Evolutionary conservation across 805 yeast species (phyloP).

Genomic region (Limtongia smithiae): DNA sequence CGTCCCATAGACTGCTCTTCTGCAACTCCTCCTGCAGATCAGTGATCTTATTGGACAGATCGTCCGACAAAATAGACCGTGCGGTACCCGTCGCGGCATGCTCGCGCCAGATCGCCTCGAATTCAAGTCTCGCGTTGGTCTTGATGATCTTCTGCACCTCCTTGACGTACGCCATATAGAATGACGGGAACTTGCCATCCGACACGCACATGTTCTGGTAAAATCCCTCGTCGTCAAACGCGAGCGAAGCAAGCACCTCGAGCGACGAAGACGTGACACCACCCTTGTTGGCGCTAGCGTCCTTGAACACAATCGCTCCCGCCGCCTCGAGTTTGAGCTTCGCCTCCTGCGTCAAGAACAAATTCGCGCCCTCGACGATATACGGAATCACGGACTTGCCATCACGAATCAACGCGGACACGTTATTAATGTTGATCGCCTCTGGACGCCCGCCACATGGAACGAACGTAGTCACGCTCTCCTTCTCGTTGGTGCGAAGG

Average conservation of each 20-base stretch:
- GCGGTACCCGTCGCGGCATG: constrained; percentile 62
- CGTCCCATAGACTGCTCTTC: constrained; percentile 79
- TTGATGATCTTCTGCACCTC: constrained; percentile 76
- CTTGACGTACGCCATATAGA: constrained; percentile 78
- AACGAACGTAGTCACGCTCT: constrained; percentile 76
- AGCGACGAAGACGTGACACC: constrained; percentile 97
- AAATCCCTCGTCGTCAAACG: constrained; percentile 83
- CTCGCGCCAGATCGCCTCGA: constrained; percentile 80
- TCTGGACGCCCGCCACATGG: constrained; percentile 99
- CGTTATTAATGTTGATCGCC: constrained; percentile 85
- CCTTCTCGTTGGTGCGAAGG: constrained; percentile 61
- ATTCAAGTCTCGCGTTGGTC: constrained; percentile 77
- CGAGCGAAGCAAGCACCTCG: constrained; percentile 91
- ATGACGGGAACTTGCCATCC: constrained; percentile 57
- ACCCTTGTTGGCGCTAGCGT: constrained; percentile 96
- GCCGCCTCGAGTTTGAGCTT: constrained; percentile 81
- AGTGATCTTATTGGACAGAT: constrained; percentile 76
- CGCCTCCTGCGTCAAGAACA: constrained; percentile 92
- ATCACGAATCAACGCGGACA: constrained; percentile 65
- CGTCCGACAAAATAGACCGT: constrained; percentile 65
- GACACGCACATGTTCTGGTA: constrained; percentile 69
- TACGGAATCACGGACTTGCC: constrained; percentile 77
- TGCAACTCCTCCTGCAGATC: constrained; percentile 82
- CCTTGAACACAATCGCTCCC: constrained; percentile 85
- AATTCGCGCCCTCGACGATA: constrained; percentile 95